Evolutionary conservation across 768 basidiomycete species (phyloP).

Genomic region (Leucocoprinus sp.): DNA sequence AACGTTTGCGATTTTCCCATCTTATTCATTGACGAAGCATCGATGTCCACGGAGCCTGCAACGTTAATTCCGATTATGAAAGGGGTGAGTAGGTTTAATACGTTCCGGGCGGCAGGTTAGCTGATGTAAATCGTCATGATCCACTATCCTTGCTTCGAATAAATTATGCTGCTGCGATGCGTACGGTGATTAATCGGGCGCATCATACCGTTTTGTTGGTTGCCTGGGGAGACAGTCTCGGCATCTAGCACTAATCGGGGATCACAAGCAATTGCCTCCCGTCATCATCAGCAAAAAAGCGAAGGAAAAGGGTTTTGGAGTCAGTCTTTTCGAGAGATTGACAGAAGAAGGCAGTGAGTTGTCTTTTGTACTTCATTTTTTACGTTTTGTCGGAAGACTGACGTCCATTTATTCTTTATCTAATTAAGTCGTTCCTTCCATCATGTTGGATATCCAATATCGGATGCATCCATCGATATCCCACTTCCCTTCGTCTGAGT

Average conservation of each 20-base stretch:
- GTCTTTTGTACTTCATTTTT: slow-evolving; percentile 7
- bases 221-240: slow-evolving; percentile 42
- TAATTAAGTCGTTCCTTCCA: slow-evolving; percentile 64
- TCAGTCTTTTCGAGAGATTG: slow-evolving; percentile 83
- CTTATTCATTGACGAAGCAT: slow-evolving; percentile 91
- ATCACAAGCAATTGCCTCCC: slow-evolving; percentile 93
- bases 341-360: slow-evolving; percentile 72
- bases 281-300: slow-evolving; percentile 77
- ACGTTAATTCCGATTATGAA: slow-evolving; percentile 90
- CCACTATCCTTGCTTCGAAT: background rate
- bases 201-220: slow-evolving; percentile 4
- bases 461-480: slow-evolving; percentile 93
- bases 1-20: slow-evolving; percentile 82
- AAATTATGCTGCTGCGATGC: background rate
- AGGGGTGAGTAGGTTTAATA: slow-evolving; percentile 54
- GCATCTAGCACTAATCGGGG: slow-evolving; percentile 88
- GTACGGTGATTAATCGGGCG: background rate
- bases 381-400: slow-evolving; percentile 6
- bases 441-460: slow-evolving; percentile 93
- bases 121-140: background rate
- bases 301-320: slow-evolving; percentile 59
- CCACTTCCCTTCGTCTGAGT: slow-evolving; percentile 75
- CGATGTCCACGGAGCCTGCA: slow-evolving; percentile 93
- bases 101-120: slow-evolving; percentile 1
- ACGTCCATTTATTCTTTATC: background rate